These are phyloP conservation scores for Penicillium sp. DNA, from an alignment of 2,329 filamentous ascomycete genomes.

Conservation along the genomic window DNA sequence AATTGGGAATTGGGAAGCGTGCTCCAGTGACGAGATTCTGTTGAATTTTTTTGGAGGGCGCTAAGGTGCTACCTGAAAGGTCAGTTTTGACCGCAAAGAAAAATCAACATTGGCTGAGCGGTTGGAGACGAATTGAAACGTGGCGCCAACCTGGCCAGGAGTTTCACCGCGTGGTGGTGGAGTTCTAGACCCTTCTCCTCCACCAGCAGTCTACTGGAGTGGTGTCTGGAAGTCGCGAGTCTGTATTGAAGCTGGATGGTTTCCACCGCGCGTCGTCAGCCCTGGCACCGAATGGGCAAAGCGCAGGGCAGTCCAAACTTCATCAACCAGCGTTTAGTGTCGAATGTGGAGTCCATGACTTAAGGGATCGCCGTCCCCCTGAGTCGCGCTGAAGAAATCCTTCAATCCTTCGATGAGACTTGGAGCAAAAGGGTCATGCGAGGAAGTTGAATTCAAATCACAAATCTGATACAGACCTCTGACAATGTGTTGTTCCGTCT, in stretches of 20 bases:
- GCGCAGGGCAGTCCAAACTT: slow-evolving; percentile 12
- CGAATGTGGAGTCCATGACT: slow-evolving; percentile 14
- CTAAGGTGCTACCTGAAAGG: too few relatives aligned
- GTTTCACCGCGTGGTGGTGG: background rate
- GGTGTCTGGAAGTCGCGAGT: background rate
- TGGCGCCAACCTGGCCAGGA: background rate
- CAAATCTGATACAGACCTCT: too few relatives aligned
- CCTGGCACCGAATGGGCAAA: background rate
- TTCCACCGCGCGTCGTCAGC: slow-evolving; percentile 23
- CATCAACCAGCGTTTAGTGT: slow-evolving; percentile 9
- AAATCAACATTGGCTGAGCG: background rate
- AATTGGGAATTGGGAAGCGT: background rate
- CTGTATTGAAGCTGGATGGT: background rate
- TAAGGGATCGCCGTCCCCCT: slow-evolving; percentile 7
- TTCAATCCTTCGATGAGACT: background rate
- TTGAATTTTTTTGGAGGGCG: too few relatives aligned
- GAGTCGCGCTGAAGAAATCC: slow-evolving; percentile 1
- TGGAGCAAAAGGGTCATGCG: background rate
- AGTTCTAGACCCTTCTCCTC: background rate
- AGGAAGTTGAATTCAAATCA: background rate
- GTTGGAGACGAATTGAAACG: background rate
- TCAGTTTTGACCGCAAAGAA: background rate
- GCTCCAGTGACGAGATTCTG: background rate
- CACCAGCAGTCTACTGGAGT: background rate
- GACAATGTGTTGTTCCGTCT: background rate